Percentiles rank a stretch among this genome's conserved stretches.
Evolutionary conservation across 192 early-diverging fungal species (phyloP).

Genomic region (Funneliformis geosporum): DNA sequence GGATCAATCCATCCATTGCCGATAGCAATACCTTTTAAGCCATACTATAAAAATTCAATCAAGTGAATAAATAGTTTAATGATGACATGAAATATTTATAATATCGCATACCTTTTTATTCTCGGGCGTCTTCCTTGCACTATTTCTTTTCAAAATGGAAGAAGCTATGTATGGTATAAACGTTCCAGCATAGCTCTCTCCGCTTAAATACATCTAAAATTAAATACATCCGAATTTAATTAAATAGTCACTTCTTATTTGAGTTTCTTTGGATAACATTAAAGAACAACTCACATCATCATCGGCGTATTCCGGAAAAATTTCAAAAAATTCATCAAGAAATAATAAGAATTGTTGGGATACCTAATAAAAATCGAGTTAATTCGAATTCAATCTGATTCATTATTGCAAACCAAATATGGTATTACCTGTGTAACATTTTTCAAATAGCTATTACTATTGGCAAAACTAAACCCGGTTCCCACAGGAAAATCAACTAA

Average conservation of each 20-base stretch:
- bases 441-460: constrained; percentile 37
- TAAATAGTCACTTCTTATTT: not conserved
- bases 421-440: constrained; percentile 51
- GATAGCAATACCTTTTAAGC: constrained; percentile 59
- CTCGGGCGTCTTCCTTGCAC: constrained; percentile 29
- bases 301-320: constrained; percentile 51
- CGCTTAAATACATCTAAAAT: constrained; percentile 58
- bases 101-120: not conserved
- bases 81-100: not conserved
- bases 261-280: not conserved
- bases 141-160: constrained; percentile 40
- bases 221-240: not conserved
- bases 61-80: not conserved
- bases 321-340: constrained; percentile 48
- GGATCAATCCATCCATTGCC: constrained; percentile 71
- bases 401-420: not conserved
- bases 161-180: constrained; percentile 63
- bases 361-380: constrained; percentile 35
- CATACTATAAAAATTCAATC: constrained; percentile 35
- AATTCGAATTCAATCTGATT: not conserved
- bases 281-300: constrained; percentile 42
- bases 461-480: constrained; percentile 60
- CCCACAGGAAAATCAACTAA: constrained; percentile 68
- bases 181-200: constrained; percentile 65
- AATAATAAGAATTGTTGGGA: constrained; percentile 49